Percentiles rank a stretch among this genome's conserved stretches.
phyloP scores from a whole-genome alignment of 768 basidiomycete species.

The Rhizopogon rudus region DNA sequence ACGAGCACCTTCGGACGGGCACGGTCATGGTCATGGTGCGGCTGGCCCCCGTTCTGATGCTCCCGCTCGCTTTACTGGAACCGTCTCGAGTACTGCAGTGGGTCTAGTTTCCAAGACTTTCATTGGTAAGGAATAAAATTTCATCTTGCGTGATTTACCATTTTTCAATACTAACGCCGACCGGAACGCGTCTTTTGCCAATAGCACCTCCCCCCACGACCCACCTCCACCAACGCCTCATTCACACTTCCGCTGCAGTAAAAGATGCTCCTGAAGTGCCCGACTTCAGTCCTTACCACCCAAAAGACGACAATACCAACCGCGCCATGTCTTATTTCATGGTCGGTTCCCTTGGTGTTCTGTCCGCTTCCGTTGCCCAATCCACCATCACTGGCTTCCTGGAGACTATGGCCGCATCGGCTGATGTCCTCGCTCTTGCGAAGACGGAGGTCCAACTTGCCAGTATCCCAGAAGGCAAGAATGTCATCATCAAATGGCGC shows the following conservation, averaged over 20 bases:
- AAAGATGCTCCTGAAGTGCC: conserved; percentile 81
- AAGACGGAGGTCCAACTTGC: conserved; percentile 94
- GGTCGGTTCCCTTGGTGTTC: conserved; percentile 87
- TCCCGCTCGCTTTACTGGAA: conserved; percentile 59
- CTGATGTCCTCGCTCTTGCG: conserved; percentile 95
- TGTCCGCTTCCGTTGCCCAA: conserved; percentile 95
- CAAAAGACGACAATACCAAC: conserved; percentile 58
- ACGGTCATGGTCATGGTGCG: conserved; percentile 54
- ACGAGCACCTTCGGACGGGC: conserved; percentile 54
- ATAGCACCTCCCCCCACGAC: conserved; percentile 47
- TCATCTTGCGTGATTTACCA: conserved; percentile 5
- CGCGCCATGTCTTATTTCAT: conserved; percentile 85
- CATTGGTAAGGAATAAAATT: conserved; percentile 40
- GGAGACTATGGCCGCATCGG: conserved; percentile 93
- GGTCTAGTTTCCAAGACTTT: conserved; percentile 65
- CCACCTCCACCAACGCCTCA: conserved; percentile 59
- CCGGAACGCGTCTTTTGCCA: conserved; percentile 2
- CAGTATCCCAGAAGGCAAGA: conserved; percentile 94
- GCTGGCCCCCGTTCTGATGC: conserved; percentile 54
- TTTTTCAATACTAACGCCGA: conserved; percentile 11
- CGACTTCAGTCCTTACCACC: conserved; percentile 80
- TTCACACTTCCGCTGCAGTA: conserved; percentile 70
- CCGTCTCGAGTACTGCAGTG: conserved; percentile 40
- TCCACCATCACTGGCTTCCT: conserved; percentile 92
- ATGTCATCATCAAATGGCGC: conserved; percentile 97